Conservation (phyloP, 1,284 basidiomycete species). For the Meira nashicola region DNA sequence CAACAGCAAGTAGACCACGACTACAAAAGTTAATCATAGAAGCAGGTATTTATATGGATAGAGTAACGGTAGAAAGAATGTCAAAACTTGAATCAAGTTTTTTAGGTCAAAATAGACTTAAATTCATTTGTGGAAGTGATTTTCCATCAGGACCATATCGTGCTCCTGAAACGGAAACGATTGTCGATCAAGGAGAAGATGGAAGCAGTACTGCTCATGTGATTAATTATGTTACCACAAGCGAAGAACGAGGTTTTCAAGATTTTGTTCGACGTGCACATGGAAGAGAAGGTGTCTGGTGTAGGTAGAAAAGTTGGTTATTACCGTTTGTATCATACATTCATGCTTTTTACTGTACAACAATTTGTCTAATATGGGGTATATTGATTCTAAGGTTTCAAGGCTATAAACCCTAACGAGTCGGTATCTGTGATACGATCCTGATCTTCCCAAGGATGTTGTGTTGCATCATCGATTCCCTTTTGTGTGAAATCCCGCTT, state of each 20-base stretch:
- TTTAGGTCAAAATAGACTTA: not conserved
- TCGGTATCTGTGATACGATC: too few species aligned
- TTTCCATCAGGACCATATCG: not conserved
- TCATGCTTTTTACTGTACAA: too few species aligned
- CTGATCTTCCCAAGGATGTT: too few species aligned
- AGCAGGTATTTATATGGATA: slow-evolving; percentile 7
- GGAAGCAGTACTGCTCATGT: not conserved
- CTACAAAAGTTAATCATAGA: slow-evolving; percentile 2
- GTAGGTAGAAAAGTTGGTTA: not conserved
- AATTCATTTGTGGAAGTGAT: not conserved
- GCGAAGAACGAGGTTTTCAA: slow-evolving; percentile 5
- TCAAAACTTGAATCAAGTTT: not conserved
- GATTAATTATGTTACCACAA: not conserved
- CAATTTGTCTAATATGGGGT: too few species aligned
- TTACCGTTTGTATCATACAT: too few species aligned
- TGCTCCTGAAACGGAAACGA: not conserved
- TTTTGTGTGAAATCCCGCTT: too few species aligned
- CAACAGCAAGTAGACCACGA: not conserved
- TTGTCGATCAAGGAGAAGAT: not conserved
- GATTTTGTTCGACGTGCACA: not conserved
- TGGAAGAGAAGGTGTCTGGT: slow-evolving; percentile 1
- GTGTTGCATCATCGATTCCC: too few species aligned
- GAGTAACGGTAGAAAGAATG: not conserved
- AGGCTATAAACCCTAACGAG: too few species aligned
- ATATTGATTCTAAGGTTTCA: too few species aligned